Conservation (phyloP, 2,329 filamentous ascomycete genomes). For the Penicillium polonicum region DNA sequence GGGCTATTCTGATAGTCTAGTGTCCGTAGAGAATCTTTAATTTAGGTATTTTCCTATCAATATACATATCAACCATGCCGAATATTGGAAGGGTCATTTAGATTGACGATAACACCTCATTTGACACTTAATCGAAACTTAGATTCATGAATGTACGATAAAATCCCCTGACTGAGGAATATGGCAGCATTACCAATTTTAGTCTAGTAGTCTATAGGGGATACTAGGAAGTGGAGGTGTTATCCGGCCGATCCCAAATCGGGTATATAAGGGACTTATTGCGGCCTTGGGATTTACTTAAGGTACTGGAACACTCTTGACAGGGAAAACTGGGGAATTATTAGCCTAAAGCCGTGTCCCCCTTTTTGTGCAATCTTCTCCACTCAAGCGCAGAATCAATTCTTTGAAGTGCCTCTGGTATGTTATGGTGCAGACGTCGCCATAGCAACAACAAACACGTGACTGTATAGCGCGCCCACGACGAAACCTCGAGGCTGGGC, state of each 20-base stretch:
- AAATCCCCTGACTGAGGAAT: not conserved
- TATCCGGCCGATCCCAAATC: not conserved
- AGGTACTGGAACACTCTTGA: not conserved
- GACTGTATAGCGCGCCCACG: conserved; percentile 18
- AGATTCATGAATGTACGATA: too few relatives aligned
- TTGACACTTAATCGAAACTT: not conserved
- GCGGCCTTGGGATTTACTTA: not conserved
- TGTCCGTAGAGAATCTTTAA: not conserved
- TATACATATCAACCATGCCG: not conserved
- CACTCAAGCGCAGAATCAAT: not conserved
- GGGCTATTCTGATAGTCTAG: not conserved
- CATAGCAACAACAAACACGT: conserved; percentile 22
- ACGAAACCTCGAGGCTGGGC: conserved; percentile 17
- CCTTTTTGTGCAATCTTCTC: not conserved
- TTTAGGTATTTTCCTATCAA: not conserved
- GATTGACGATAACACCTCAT: not conserved
- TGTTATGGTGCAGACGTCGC: conserved; percentile 18
- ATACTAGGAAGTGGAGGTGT: conserved; percentile 1
- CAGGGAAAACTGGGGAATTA: not conserved
- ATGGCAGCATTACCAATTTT: not conserved
- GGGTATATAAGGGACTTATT: not conserved
- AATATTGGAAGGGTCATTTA: not conserved
- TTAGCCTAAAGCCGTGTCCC: not conserved
- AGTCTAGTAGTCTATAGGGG: not conserved
- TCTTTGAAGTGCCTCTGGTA: not conserved